Evolutionary conservation across 768 basidiomycete genomes (phyloP), one percentile per base, ranked within the genome.

Genomic region (Rhodotorula babjevae): DNA sequence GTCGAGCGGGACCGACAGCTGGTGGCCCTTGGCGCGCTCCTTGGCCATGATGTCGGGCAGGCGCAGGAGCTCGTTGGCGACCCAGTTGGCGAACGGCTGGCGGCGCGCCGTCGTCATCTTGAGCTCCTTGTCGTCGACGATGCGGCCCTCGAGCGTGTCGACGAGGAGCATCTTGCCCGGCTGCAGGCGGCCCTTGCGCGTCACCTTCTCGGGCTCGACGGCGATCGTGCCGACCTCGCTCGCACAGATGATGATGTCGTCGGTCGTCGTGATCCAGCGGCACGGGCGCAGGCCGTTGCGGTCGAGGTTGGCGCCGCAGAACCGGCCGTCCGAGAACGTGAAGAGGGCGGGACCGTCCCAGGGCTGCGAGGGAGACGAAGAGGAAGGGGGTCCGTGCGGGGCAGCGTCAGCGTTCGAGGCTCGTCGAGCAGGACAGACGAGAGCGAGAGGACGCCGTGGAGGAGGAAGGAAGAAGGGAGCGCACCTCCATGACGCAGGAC

Each of bases 331-430:
- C 74, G 93, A 93, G 84, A 99, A 99, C 23, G 95, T 87, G 83
- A 99, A 99, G 40, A 99, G 86, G 29, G 96, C 96, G 42, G 96
- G 96, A 29, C 96, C 96, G 78, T 99, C 96, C 96, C 96, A 99
- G 40, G 96, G 94, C 81, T 59, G 58, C 12, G 58, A 5, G 27
- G 23, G 58, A 11, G 58, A n/a, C 14, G 44, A 12, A 3, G 18
- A 46, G 44, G n/a, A n/a, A 42, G 42, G 42, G 42, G 9, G 33
- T 2, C 14, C 31, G 3, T 3, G 33, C 36, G 31, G n/a, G n/a
- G n/a, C n/a, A 18, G 44, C 8, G 36, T 3, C 18, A 14, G 8
- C 5, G 36, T 9, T 36, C 36, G 36, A 36, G 36, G 36, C 36
- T 36, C 36, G 36, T n/a, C n/a, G n/a, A 33, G 31, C 6, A 31